Conservation (phyloP, 2,329 filamentous ascomycete species). For the Colletotrichum theobromicola region DNA sequence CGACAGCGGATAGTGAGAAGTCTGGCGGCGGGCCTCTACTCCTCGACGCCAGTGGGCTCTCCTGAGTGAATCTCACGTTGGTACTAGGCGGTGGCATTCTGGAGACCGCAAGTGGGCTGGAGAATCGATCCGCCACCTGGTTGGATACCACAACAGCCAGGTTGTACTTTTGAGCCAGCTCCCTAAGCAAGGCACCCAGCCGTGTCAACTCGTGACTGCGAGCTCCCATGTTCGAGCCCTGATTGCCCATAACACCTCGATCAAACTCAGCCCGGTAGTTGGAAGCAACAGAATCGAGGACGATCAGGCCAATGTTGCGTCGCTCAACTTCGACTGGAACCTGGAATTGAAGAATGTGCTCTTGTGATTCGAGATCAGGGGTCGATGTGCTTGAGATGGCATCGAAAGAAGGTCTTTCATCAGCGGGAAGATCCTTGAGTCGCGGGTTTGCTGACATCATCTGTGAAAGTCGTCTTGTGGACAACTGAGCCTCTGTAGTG, state of each 20-base stretch:
- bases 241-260: slow-evolving; percentile 48
- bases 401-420: slow-evolving; percentile 67
- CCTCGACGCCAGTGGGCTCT: slow-evolving; percentile 56
- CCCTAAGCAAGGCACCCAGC: slow-evolving; percentile 76
- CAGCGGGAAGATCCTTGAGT: slow-evolving; percentile 45
- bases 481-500: slow-evolving; percentile 86
- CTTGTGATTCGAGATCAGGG: slow-evolving; percentile 90
- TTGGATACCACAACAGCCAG: slow-evolving; percentile 92
- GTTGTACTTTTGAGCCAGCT: slow-evolving; percentile 74
- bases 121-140: slow-evolving; percentile 90
- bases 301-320: slow-evolving; percentile 78
- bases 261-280: slow-evolving; percentile 96
- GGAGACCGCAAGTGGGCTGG: slow-evolving; percentile 26
- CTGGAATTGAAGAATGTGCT: slow-evolving; percentile 93
- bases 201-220: slow-evolving; percentile 79
- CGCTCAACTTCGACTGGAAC: slow-evolving; percentile 83
- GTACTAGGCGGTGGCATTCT: slow-evolving; percentile 23
- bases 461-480: slow-evolving; percentile 81
- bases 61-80: slow-evolving; percentile 34
- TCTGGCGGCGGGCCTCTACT: slow-evolving; percentile 34
- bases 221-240: slow-evolving; percentile 69
- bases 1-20: slow-evolving; percentile 28
- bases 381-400: slow-evolving; percentile 81
- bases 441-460: slow-evolving; percentile 72
- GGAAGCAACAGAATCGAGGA: slow-evolving; percentile 91